Evolutionary conservation across 805 yeast species (phyloP), one percentile per base, ranked within the genome.

Genomic region (Metschnikowia kunwiensis): DNA sequence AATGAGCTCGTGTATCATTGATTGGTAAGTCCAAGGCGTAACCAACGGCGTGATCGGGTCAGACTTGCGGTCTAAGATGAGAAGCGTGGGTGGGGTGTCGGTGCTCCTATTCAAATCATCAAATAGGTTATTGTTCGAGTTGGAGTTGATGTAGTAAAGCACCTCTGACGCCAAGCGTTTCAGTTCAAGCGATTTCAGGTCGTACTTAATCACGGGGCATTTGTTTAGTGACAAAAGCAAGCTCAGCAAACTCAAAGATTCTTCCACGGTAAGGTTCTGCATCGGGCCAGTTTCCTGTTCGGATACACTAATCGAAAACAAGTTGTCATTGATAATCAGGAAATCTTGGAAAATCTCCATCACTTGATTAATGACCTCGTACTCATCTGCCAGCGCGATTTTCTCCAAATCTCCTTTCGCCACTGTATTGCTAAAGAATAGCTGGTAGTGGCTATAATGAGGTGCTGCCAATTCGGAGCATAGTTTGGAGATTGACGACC

Each of bases 11-110:
- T 91, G 95, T 12, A 93, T 86, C 97, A 93, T 91, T 2, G 96
- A 85, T 56, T 91, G 97, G 61, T 87, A 93, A 1, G 98, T 89
- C 99, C 99, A 93, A 2, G 97, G 98, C 25, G 82, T 77, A 32
- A 93, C 63, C 20, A 93, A 70, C 1, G 99, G 97, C 0, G 99
- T 91, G 10, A 91, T 69, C 2, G 98, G 97, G 60, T 93, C 99
- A 53, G 78, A 83, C 40, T 80, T 76, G 35, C 99, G 71, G 59
- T 93, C 97, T 31, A 93, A 54, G 2, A 93, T 68, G 9, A 93
- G 59, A 30, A 94, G 61, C 6, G 83, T 52, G 1, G 97, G 94
- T 1, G 88, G 77, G 0, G 80, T 64, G 53, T 86, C 95, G 40
- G 65, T 62, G 17, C 60, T 55, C 24, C 78, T 69, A 53, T 82